phyloP scores from a whole-genome alignment of 805 yeast species.

The Suhomyces sp. region DNA sequence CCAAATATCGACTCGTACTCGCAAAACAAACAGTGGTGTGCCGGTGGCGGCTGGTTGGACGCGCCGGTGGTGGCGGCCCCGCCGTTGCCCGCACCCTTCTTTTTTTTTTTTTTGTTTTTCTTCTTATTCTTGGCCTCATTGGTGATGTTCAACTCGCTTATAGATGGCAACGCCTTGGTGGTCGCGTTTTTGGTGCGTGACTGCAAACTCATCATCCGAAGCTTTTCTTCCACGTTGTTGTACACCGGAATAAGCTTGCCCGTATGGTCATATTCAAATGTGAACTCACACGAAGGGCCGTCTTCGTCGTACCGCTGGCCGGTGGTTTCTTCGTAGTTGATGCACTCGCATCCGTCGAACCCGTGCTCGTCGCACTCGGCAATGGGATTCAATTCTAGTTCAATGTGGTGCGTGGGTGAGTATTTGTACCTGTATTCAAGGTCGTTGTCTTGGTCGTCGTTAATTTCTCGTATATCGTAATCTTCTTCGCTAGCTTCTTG shows the following conservation, averaged over 20 bases:
- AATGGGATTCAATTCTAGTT: slow-evolving; percentile 38
- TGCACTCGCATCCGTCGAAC: slow-evolving; percentile 24
- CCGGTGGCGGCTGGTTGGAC: background rate
- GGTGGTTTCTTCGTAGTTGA: slow-evolving; percentile 12
- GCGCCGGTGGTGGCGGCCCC: background rate
- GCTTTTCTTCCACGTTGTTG: slow-evolving; percentile 37
- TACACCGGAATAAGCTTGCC: slow-evolving; percentile 42
- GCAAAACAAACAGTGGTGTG: slow-evolving; percentile 45
- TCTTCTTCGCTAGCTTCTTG: slow-evolving; percentile 24
- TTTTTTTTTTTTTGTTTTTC: slow-evolving; percentile 24
- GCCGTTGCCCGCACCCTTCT: slow-evolving; percentile 3
- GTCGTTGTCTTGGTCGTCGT: slow-evolving; percentile 15
- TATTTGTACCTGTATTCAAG: slow-evolving; percentile 26
- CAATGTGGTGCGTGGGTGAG: slow-evolving; percentile 38
- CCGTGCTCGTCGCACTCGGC: slow-evolving; percentile 32
- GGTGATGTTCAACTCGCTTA: slow-evolving; percentile 8
- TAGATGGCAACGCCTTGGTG: slow-evolving; percentile 11
- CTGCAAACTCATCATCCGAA: slow-evolving; percentile 32
- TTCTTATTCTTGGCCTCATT: slow-evolving; percentile 12
- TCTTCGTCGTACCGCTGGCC: slow-evolving; percentile 16
- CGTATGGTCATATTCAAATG: slow-evolving; percentile 42
- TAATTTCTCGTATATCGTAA: slow-evolving; percentile 37
- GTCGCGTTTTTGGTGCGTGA: background rate
- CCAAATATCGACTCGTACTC: slow-evolving; percentile 54
- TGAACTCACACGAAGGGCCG: slow-evolving; percentile 44